A percentile compares a stretch with the other conserved stretches of the same genome.
phyloP scores from a whole-genome alignment of 768 basidiomycete species.

The Pulveroboletus sp. region DNA sequence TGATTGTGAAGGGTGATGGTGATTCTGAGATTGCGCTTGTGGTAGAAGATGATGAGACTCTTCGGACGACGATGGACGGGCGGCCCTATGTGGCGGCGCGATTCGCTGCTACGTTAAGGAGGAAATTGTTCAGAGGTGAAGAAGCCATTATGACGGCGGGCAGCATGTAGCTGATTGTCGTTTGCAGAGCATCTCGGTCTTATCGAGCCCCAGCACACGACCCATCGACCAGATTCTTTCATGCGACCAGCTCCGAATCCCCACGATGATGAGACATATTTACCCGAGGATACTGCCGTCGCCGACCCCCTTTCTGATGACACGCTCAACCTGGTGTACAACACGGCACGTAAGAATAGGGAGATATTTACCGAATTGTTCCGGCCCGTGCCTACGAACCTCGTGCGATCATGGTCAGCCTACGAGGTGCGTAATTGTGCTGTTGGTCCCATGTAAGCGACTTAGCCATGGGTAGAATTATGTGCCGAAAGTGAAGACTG shows the following conservation, averaged over 20 bases:
- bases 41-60: constrained; percentile 82
- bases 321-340: constrained; percentile 57
- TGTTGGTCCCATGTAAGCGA: background rate
- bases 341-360: constrained; percentile 75
- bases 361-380: constrained; percentile 87
- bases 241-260: constrained; percentile 80
- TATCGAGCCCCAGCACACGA: constrained; percentile 65
- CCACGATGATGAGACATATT: constrained; percentile 63
- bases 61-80: constrained; percentile 79
- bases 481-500: constrained; percentile 72
- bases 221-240: constrained; percentile 41
- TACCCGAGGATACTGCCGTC: constrained; percentile 60
- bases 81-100: constrained; percentile 65
- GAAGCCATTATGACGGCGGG: background rate
- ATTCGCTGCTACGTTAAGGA: constrained; percentile 81
- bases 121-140: constrained; percentile 79
- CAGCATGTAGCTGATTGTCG: constrained; percentile 2
- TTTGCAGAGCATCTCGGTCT: constrained; percentile 81
- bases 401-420: constrained; percentile 72
- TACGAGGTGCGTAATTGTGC: constrained; percentile 59
- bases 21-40: constrained; percentile 94
- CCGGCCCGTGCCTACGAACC: constrained; percentile 81
- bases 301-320: constrained; percentile 74
- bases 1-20: constrained; percentile 68
- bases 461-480: constrained; percentile 50